These are phyloP conservation scores for Fusarium ramigenum DNA, from an alignment of 2,329 filamentous ascomycete species.

Conservation along the genomic window DNA sequence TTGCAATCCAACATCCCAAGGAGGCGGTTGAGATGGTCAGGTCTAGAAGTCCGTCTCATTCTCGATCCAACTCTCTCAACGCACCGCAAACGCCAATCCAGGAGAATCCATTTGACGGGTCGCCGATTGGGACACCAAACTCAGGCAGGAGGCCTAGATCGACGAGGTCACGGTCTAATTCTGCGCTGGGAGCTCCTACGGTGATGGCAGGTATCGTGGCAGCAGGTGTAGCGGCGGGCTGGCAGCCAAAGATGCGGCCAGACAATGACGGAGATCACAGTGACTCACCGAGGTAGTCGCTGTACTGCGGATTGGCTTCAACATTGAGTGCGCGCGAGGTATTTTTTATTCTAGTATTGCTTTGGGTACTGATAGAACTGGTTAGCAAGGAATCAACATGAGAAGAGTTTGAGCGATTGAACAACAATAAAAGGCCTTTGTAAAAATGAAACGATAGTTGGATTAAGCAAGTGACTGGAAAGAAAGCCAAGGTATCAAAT, in stretches of 20 bases:
- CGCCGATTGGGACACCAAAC: conserved; percentile 64
- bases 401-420: conserved; percentile 19
- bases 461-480: neutral
- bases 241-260: conserved; percentile 68
- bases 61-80: conserved; percentile 69
- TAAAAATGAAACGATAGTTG: neutral
- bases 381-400: conserved; percentile 16
- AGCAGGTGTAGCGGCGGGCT: conserved; percentile 78
- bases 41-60: conserved; percentile 71
- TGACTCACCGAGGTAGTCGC: conserved; percentile 41
- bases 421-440: neutral
- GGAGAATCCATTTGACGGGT: conserved; percentile 59
- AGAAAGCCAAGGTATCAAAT: neutral
- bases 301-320: conserved; percentile 9
- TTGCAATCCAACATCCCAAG: conserved; percentile 78
- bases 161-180: conserved; percentile 72
- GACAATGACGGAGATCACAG: conserved; percentile 38
- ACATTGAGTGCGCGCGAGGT: neutral
- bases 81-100: conserved; percentile 71
- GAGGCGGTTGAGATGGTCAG: conserved; percentile 69
- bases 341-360: conserved; percentile 35
- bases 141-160: conserved; percentile 73
- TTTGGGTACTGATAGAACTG: conserved; percentile 39
- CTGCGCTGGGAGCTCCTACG: conserved; percentile 76
- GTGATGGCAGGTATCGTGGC: conserved; percentile 88